Evolutionary conservation across 768 basidiomycete species (phyloP).

Genomic region (Kwoniella heveanensis): DNA sequence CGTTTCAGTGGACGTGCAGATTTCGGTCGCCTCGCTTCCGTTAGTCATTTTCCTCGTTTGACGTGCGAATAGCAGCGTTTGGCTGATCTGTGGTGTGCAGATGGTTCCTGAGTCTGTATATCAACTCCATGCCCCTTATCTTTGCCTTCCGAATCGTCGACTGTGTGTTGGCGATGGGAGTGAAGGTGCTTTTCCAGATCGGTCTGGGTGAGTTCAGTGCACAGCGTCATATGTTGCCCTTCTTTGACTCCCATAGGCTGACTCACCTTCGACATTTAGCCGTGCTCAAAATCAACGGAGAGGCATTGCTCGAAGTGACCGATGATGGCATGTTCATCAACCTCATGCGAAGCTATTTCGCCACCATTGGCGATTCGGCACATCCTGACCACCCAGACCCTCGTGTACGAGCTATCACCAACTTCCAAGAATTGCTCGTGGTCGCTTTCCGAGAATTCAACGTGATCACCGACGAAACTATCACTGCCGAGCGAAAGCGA

Average conservation of each 20-base stretch:
- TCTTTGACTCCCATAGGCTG: not conserved
- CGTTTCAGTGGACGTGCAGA: constrained; percentile 84
- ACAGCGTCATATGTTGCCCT: not conserved
- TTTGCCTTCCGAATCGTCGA: constrained; percentile 98
- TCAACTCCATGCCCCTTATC: constrained; percentile 68
- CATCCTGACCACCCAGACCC: constrained; percentile 87
- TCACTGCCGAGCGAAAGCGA: constrained; percentile 77
- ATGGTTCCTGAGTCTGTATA: constrained; percentile 96
- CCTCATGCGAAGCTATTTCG: constrained; percentile 93
- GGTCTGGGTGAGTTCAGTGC: constrained; percentile 58
- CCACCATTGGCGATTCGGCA: constrained; percentile 87
- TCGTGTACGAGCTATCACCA: constrained; percentile 86
- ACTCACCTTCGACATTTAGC: constrained; percentile 59
- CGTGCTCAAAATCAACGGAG: constrained; percentile 96
- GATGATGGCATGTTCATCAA: constrained; percentile 97
- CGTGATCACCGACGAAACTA: constrained; percentile 92
- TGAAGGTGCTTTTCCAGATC: constrained; percentile 97
- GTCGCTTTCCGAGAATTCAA: constrained; percentile 98
- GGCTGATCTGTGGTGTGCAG: constrained; percentile 24
- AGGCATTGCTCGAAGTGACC: constrained; percentile 84
- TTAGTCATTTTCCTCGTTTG: constrained; percentile 23
- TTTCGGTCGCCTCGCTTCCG: constrained; percentile 92
- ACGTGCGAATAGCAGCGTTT: not conserved
- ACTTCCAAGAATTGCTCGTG: constrained; percentile 94
- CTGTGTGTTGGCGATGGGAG: constrained; percentile 98